These are phyloP conservation scores for Rickenella mellea DNA, from an alignment of 768 basidiomycete genomes.

Conservation along the genomic window DNA sequence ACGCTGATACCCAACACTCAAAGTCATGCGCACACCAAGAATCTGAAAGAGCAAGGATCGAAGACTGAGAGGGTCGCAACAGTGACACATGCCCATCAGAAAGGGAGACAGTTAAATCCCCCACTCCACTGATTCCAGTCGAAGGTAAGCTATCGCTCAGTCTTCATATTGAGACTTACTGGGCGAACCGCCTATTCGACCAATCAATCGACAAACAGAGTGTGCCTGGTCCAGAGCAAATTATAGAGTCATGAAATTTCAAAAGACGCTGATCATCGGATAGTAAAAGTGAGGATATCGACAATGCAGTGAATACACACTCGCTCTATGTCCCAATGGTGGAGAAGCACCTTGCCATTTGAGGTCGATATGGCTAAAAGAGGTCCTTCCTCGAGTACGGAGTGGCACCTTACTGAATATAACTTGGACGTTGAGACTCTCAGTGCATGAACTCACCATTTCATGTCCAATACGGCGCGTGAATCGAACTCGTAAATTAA, in stretches of 20 bases:
- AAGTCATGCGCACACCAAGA: slow-evolving; percentile 86
- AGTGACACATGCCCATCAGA: slow-evolving; percentile 73
- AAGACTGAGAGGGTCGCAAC: slow-evolving; percentile 36
- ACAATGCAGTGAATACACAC: slow-evolving; percentile 22
- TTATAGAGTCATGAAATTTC: slow-evolving; percentile 28
- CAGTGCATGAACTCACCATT: slow-evolving; percentile 83
- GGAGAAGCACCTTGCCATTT: slow-evolving; percentile 65
- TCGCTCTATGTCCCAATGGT: slow-evolving; percentile 41
- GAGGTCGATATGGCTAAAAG: slow-evolving; percentile 75
- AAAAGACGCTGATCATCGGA: slow-evolving; percentile 18
- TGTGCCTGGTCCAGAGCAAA: slow-evolving; percentile 37
- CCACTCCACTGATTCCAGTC: slow-evolving; percentile 29
- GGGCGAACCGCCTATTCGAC: slow-evolving; percentile 59
- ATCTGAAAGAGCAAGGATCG: slow-evolving; percentile 34
- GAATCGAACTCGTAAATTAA: slow-evolving; percentile 61
- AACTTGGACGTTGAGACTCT: slow-evolving; percentile 2
- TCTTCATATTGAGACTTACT: slow-evolving; percentile 24
- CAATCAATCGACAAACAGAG: slow-evolving; percentile 92
- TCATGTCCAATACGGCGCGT: slow-evolving; percentile 86
- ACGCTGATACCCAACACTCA: slow-evolving; percentile 91
- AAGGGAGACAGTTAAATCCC: slow-evolving; percentile 67
- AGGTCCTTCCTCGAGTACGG: slow-evolving; percentile 28
- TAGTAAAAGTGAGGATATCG: not conserved
- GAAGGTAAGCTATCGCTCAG: not conserved
- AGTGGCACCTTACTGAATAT: slow-evolving; percentile 45